Evolutionary conservation across 176 grass and related monocot genomes (phyloP).

Genomic region (Neostapfia colusana): DNA sequence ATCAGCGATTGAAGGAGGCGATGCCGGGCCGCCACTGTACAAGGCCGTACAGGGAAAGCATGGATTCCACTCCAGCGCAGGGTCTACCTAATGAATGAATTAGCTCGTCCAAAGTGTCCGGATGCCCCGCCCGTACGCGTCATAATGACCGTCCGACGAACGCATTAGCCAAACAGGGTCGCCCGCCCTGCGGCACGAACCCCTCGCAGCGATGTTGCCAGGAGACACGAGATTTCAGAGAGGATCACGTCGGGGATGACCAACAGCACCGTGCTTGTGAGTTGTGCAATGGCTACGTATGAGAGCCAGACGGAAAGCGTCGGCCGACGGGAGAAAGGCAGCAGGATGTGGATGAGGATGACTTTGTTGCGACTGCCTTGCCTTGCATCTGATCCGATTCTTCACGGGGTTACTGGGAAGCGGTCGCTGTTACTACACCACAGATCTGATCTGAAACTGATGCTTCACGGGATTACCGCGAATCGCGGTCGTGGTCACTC

Average conservation of each 20-base stretch:
- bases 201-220: neutral
- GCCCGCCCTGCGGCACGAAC: neutral
- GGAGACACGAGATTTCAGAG: neutral
- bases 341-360: neutral
- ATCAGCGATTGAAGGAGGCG: neutral
- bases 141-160: slow-evolving; percentile 26
- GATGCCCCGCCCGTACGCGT: slow-evolving; percentile 16
- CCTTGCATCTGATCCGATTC: neutral
- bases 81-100: neutral
- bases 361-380: neutral
- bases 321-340: neutral
- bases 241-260: neutral
- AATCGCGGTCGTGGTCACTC: neutral
- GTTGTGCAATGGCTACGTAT: neutral
- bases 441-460: neutral
- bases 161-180: slow-evolving; percentile 6
- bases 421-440: neutral
- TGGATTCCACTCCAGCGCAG: neutral
- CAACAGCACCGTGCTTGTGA: neutral
- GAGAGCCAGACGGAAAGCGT: neutral
- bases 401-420: neutral
- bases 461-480: slow-evolving; percentile 18
- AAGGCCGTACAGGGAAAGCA: slow-evolving; percentile 1
- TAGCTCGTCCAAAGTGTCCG: slow-evolving; percentile 29
- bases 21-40: slow-evolving; percentile 18